Base-by-base conservation (phyloP, 2,329 filamentous ascomycete genomes). In the Stagonosporopsis chrysanthemi region DNA sequence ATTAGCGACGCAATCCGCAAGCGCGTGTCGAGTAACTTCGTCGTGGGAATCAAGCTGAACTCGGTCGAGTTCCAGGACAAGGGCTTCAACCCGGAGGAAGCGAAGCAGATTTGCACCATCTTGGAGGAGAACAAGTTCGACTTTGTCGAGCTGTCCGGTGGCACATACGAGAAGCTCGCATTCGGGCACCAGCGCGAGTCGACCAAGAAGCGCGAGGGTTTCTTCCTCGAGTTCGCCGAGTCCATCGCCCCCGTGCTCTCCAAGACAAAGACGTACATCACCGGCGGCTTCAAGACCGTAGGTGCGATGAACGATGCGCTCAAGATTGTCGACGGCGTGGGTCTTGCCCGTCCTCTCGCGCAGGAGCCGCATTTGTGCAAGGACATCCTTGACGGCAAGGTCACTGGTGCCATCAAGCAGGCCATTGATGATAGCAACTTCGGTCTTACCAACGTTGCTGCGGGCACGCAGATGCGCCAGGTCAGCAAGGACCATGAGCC, bases 211-310 rank as follows among this genome's bases (percentile, higher is more conserved):
- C 77, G 84, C 4, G 84, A 86, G 65, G 80, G 83, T 1, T 87
- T 86, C 78, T 88, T 87, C 78, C 67, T 86, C 41, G 83, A 86
- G 4, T 86, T 86, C 58, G 85, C 85, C 0, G 87, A 56, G 65
- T 72, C 59, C 81, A 88, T 67, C 73, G 81, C 23, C 71, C 82
- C 29, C 0, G 84, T 81, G 63, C 79, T 79, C 1, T 86, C 83
- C 55, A 81, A 83, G 70, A 88, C 85, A 0, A 84, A 81, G 67
- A 80, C 78, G 0, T 88, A 86, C 62, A 76, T 88, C 36, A 87
- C 84, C 0, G 86, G 86, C 24, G 86, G 86, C 0, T 75, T 88
- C 59, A 80, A 82, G 52, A 82, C 82, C 1, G 81, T 79, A 0
- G 76, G 74, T 19, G 86, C 81, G 2, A 88, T 89, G 86, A 81